Base-by-base conservation (phyloP, 2,329 filamentous ascomycete species). In the Fusarium anguioides region DNA sequence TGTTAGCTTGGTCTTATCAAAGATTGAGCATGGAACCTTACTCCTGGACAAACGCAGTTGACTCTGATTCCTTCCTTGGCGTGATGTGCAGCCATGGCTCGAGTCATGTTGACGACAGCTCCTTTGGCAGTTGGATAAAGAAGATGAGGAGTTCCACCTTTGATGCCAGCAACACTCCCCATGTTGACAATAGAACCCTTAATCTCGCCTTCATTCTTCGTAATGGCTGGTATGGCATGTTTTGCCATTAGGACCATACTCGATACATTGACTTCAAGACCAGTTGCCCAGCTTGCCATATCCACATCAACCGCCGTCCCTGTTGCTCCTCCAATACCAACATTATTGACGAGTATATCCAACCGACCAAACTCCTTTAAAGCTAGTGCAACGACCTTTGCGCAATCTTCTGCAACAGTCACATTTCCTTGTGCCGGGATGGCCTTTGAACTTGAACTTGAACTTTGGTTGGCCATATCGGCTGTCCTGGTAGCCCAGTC, bases 181-280 rank as follows among this genome's bases (percentile, higher is more conserved):
- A 91, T 86, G 70, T 91, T 91, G 67, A 90, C 80, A 59, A 89
- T 86, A 37, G 76, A 81, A 8, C 86, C 85, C 53, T 80, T 78
- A 51, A 77, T 71, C 33, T 83, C 79, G 0, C 79, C 79, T 14
- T 81, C 77, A 53, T 89, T 89, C 54, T 79, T 80, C 23, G 67
- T 64, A 88, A 91, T 91, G 5, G 78, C 83, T 0, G 88, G 88
- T 27, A 91, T 83, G 0, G 83, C 83, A 66, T 86, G 84, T 69
- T 89, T 89, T 18, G 80, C 79, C 86, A 91, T 90, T 53, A 85
- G 79, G 27, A 90, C 84, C 88, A 91, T 91, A 68, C 84, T 88
- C 6, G 82, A 83, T 6, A 91, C 86, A 69, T 91, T 91, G 44
- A 90, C 78, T 41, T 88, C 81, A 53, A 91, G 80, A 0, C 83